Base-by-base conservation (phyloP, 2,329 filamentous ascomycete species). In the Clonostachys rosea region DNA sequence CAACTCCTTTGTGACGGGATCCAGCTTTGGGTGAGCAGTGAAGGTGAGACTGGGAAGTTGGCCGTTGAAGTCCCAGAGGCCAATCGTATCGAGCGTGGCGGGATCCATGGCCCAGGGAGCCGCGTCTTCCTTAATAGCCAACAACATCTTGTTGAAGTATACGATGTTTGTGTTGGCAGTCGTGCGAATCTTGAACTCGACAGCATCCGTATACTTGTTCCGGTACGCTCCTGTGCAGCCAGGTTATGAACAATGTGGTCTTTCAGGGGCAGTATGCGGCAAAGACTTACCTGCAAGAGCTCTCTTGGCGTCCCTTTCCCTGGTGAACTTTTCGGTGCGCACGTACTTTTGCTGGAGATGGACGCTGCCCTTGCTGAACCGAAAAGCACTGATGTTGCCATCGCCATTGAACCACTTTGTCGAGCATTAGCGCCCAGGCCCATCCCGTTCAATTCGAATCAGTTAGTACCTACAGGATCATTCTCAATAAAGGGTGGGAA, bases 161-260 rank as follows among this genome's bases (percentile, higher is more conserved):
- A 78, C 56, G 5, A 79, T 59, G 49, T 79, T 78, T 1, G 76
- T 79, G 49, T 80, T 79, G 4, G 74, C 67, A 0, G 68, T 59
- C 24, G 24, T 24, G 24, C 24, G 24, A 6, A 24, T 24, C 24
- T 24, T 56, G 42, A 62, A 59, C 43, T 62, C 54, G 13, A 67
- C 61, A 2, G 60, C 61, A 51, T 70, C 64, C 5, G 67, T 69
- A 50, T 54, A 68, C 24, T 58, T 62, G 48, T 70, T 71, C 33
- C 68, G 63, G 43, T 71, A 71, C 42, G 64, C 65, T 0, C 68
- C 66, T 50, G 58, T 49, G 33, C 59, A 50, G 6, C 64, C 24
- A 24, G 20, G 6, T 24, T 24, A 8, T 24, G 24, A 24, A 24
- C 7, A 24, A 24, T 24, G 24, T 24, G 24, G 7, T 24, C 24